phyloP scores from a whole-genome alignment of 2,329 filamentous ascomycete genomes.

The Apiospora marii region DNA sequence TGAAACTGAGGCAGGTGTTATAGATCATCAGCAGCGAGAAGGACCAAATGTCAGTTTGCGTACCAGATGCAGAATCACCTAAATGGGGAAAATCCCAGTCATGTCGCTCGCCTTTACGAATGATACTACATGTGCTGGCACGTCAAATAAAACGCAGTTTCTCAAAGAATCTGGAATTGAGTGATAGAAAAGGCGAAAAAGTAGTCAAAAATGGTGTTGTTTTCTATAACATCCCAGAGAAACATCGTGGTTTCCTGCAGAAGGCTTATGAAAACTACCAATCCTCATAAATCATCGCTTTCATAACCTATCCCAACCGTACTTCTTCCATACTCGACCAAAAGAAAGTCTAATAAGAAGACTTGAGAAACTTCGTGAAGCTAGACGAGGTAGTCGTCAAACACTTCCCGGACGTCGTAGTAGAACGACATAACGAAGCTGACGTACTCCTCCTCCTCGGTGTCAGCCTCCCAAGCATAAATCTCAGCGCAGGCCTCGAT shows the following conservation, averaged over 20 bases:
- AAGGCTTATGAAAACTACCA: not conserved
- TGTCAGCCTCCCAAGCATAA: not conserved
- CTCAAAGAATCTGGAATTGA: not conserved
- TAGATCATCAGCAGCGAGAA: slow-evolving; percentile 11
- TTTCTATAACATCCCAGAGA: not conserved
- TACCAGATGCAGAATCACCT: not conserved
- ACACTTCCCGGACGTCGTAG: not conserved
- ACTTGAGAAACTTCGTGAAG: not conserved
- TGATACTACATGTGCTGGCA: not conserved
- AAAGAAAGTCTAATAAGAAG: no score
- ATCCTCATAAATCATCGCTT: not conserved
- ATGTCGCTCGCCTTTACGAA: not conserved
- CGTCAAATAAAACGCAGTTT: not conserved
- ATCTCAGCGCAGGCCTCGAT: not conserved
- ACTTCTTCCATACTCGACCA: not conserved
- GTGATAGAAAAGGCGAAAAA: not conserved
- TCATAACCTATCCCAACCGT: not conserved
- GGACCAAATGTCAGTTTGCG: not conserved
- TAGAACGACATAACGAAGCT: not conserved
- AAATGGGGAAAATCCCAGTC: not conserved
- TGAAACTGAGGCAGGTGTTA: slow-evolving; percentile 38
- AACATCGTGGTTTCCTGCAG: not conserved
- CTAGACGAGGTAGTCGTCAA: not conserved
- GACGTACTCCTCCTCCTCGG: not conserved
- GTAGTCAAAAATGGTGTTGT: not conserved